Base-by-base conservation (phyloP, 1,284 basidiomycete species). In the Fomitopsis schrenkii region DNA sequence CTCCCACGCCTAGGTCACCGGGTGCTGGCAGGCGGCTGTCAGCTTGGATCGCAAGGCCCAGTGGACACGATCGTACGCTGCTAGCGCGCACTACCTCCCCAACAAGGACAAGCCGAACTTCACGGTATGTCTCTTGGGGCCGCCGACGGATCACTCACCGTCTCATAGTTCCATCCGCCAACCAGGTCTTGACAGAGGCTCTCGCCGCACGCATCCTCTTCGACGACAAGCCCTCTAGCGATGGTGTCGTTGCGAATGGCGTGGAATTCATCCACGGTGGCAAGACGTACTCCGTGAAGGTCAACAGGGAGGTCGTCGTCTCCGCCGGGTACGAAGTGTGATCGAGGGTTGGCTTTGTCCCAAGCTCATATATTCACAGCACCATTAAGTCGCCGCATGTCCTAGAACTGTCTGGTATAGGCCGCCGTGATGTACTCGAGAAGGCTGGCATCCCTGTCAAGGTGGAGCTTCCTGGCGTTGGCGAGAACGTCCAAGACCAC, bases 331-430 rank as follows among this genome's bases (percentile, higher is more conserved):
- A 58, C 2, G 72, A 26, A 26, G 22, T 14, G 19, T 14, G 60
- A 10, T 14, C 30, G 15, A 15, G 19, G 26, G 22, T 22, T 22
- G 22, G 22, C 22, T 57, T 5, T 30, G 50, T n/a, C 53, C 9
- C 7, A 10, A 54, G 15, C 12, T 19, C 8, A 19, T 10, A 44
- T 7, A 26, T 28, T 15, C 17, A 8, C 42, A 70, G 72, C 45
- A 58, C 69, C 1, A 62, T 70, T 26, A 67, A 68, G 33, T 62
- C 68, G 0, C 76, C 78, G 5, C 72, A 73, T 38, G 62, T 80
- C 8, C 72, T 80, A 15, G 76, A 79, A 65, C 72, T 79, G 12
- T 77, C 75, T 14, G 78, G 78, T 60, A 74, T 75, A 60, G 75
- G 76, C 14, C 65, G 67, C 57, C 63, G 65, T 52, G 60, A 60